Percentiles rank a stretch among this genome's conserved stretches.
Evolutionary conservation across 2,329 filamentous ascomycete species (phyloP).

Genomic region (Penicillium sp.): DNA sequence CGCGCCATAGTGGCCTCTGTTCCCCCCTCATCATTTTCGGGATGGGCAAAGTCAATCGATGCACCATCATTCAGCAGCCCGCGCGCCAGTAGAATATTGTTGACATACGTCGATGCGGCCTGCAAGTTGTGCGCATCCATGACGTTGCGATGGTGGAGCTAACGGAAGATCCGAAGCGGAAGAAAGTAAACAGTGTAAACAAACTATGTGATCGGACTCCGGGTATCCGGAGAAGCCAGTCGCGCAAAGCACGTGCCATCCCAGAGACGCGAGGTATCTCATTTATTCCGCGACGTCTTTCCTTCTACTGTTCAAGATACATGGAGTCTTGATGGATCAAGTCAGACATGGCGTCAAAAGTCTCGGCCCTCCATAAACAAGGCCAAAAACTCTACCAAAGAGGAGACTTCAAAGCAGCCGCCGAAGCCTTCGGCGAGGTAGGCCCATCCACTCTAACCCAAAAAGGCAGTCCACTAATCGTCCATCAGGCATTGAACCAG

Average conservation of each 20-base stretch:
- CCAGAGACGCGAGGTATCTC: neutral
- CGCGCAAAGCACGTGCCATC: constrained; percentile 19
- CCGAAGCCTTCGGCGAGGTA: constrained; percentile 46
- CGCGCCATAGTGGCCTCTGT: constrained; percentile 73
- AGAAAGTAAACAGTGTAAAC: constrained; percentile 44
- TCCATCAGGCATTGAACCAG: constrained; percentile 38
- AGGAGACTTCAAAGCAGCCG: constrained; percentile 45
- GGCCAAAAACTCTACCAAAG: constrained; percentile 47
- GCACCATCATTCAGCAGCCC: constrained; percentile 60
- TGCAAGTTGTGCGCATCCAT: constrained; percentile 56
- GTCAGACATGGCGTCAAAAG: constrained; percentile 12
- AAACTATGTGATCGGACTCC: constrained; percentile 7
- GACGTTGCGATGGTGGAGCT: constrained; percentile 15
- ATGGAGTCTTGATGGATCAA: neutral
- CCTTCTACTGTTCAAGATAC: neutral
- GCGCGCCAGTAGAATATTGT: constrained; percentile 65
- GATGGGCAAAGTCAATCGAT: constrained; percentile 75
- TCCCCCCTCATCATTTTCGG: constrained; percentile 60
- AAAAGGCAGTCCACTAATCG: constrained; percentile 11
- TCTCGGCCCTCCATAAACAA: constrained; percentile 34
- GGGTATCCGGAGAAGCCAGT: constrained; percentile 21
- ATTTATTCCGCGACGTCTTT: neutral
- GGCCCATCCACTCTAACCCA: constrained; percentile 6
- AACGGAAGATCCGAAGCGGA: constrained; percentile 37
- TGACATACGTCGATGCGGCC: constrained; percentile 64